phyloP scores from a whole-genome alignment of 768 basidiomycete species.

The Hericium alpestre region DNA sequence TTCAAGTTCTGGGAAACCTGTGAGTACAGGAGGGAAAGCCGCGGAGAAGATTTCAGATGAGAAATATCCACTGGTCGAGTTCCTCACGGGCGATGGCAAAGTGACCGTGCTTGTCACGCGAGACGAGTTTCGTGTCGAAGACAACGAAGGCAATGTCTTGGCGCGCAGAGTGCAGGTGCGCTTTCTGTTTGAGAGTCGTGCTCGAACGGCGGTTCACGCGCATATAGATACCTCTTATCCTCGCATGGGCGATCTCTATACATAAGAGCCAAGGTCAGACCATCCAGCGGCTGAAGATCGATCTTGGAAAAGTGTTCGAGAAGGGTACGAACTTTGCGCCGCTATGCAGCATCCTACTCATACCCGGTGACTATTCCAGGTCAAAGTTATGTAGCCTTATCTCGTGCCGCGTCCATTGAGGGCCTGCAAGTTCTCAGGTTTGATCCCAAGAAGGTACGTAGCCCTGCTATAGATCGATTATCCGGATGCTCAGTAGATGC shows the following conservation, averaged over 20 bases:
- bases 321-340: constrained; percentile 24
- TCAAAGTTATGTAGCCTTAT: constrained; percentile 40
- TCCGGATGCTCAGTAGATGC: neutral
- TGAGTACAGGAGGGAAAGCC: neutral
- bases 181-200: neutral
- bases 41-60: constrained; percentile 25
- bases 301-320: constrained; percentile 57
- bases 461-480: neutral
- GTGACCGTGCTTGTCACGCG: constrained; percentile 39
- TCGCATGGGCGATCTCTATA: constrained; percentile 71
- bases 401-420: constrained; percentile 41
- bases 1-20: neutral
- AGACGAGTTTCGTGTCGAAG: constrained; percentile 44
- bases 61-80: constrained; percentile 36
- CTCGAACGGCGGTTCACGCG: neutral
- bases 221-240: constrained; percentile 55
- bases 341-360: neutral
- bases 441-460: constrained; percentile 36
- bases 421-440: constrained; percentile 45
- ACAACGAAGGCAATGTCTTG: constrained; percentile 37
- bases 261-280: constrained; percentile 76
- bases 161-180: constrained; percentile 36
- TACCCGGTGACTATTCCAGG: constrained; percentile 16
- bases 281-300: constrained; percentile 52
- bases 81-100: constrained; percentile 30